phyloP scores from a whole-genome alignment of 2,329 filamentous ascomycete species.

The Aspergillus pseudoviridinutans region DNA sequence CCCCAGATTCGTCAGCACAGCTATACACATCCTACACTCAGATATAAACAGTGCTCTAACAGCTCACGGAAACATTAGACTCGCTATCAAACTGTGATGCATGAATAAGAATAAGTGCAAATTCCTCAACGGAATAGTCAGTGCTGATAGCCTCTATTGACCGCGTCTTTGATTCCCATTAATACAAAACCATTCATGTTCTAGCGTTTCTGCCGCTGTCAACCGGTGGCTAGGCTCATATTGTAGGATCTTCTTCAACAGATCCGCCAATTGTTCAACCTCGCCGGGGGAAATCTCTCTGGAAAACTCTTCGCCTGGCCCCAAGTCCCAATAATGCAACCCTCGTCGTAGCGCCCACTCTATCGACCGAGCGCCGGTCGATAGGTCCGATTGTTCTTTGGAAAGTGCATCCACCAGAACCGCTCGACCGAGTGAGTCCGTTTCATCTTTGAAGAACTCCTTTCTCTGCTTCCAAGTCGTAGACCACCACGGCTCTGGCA shows the following conservation, averaged over 20 bases:
- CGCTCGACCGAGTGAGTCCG: not conserved
- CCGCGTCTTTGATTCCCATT: too few species aligned
- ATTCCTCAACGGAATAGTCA: too few species aligned
- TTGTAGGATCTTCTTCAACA: not conserved
- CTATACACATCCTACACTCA: too few species aligned
- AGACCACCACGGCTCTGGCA: constrained; percentile 1
- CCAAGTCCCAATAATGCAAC: not conserved
- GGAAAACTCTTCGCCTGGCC: not conserved
- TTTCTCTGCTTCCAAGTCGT: not conserved
- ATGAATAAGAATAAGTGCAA: too few species aligned
- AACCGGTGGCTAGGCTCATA: not conserved
- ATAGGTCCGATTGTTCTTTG: not conserved
- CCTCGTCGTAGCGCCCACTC: not conserved
- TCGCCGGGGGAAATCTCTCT: not conserved
- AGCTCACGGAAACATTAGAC: too few species aligned
- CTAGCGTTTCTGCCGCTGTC: not conserved
- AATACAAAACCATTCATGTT: not conserved
- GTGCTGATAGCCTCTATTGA: too few species aligned
- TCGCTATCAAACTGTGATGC: too few species aligned
- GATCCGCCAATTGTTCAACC: not conserved
- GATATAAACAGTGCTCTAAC: too few species aligned
- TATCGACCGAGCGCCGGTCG: not conserved
- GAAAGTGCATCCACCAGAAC: not conserved
- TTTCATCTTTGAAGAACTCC: not conserved
- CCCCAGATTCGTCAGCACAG: too few species aligned